A percentile compares a stretch with the other conserved stretches of the same genome.
Conservation (phyloP, 371 early-diverging fungal genomes). For the Chytridium lagenaria region DNA sequence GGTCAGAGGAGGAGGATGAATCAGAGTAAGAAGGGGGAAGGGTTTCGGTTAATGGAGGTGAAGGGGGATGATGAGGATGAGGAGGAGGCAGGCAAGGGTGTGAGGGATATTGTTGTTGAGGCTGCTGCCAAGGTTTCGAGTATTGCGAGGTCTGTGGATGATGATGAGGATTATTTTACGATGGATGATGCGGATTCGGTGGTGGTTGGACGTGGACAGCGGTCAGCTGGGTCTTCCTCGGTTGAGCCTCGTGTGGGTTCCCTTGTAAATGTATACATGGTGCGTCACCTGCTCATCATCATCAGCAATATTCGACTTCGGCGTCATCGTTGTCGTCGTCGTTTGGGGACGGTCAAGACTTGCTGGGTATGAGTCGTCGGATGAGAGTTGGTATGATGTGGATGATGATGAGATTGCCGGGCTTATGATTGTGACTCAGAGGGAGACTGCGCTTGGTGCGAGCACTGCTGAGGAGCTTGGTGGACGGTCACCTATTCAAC, state of each 20-base stretch:
- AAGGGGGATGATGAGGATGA: slow-evolving; percentile 13
- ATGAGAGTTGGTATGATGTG: slow-evolving; percentile 59
- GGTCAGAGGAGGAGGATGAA: not conserved
- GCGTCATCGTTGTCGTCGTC: slow-evolving; percentile 15
- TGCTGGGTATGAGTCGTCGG: slow-evolving; percentile 31
- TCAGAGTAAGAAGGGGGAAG: not conserved
- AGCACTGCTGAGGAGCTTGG: slow-evolving; percentile 15
- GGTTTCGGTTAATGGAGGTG: too few relatives aligned
- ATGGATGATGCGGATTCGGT: slow-evolving; percentile 35
- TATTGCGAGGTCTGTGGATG: slow-evolving; percentile 19
- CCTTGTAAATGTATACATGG: too few relatives aligned
- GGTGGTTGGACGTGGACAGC: slow-evolving; percentile 3
- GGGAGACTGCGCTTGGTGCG: slow-evolving; percentile 41
- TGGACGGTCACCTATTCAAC: not conserved
- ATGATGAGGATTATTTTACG: slow-evolving; percentile 36
- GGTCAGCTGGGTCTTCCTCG: slow-evolving; percentile 20
- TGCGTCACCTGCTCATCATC: not conserved
- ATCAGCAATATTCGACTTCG: slow-evolving; percentile 24
- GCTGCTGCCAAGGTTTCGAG: slow-evolving; percentile 8
- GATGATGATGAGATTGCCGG: slow-evolving; percentile 88
- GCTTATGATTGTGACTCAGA: slow-evolving; percentile 91
- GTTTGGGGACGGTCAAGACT: slow-evolving; percentile 9
- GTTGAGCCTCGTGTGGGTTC: slow-evolving; percentile 17
- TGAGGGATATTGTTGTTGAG: not conserved
- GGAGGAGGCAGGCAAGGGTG: slow-evolving; percentile 5